These are phyloP conservation scores for Stagonosporopsis rhizophila DNA, from an alignment of 2,329 filamentous ascomycete genomes.

Conservation along the genomic window DNA sequence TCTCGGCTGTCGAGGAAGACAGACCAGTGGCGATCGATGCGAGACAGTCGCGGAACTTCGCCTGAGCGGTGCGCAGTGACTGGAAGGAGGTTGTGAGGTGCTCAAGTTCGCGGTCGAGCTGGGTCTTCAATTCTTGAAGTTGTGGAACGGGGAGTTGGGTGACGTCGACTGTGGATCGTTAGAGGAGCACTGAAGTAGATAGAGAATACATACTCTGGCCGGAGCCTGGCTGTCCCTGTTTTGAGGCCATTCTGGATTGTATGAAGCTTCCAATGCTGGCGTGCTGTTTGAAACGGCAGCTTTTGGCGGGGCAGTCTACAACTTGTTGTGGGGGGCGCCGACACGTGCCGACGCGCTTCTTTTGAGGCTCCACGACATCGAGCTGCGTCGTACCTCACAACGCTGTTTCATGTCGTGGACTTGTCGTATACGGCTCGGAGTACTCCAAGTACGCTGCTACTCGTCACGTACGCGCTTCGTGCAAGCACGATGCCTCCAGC, in stretches of 20 bases:
- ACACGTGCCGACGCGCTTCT: slow-evolving; percentile 32
- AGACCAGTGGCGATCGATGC: slow-evolving; percentile 73
- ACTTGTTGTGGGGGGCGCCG: slow-evolving; percentile 22
- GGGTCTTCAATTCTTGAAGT: slow-evolving; percentile 90
- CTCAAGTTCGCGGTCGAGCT: slow-evolving; percentile 94
- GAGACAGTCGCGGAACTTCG: slow-evolving; percentile 90
- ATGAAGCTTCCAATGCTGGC: slow-evolving; percentile 8
- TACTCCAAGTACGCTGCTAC: slow-evolving; percentile 14
- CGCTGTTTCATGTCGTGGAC: slow-evolving; percentile 17
- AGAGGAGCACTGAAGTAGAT: background rate
- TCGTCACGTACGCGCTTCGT: slow-evolving; percentile 20
- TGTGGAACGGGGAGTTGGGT: slow-evolving; percentile 82
- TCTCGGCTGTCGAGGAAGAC: slow-evolving; percentile 52
- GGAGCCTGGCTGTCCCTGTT: slow-evolving; percentile 35
- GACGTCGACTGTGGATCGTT: slow-evolving; percentile 63
- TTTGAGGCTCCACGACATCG: slow-evolving; percentile 5
- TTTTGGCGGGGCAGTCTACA: slow-evolving; percentile 30
- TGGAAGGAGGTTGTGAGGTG: slow-evolving; percentile 90
- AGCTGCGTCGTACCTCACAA: slow-evolving; percentile 8
- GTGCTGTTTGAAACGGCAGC: slow-evolving; percentile 25
- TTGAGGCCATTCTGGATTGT: slow-evolving; percentile 31
- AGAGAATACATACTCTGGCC: slow-evolving; percentile 37
- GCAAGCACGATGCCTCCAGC: slow-evolving; percentile 14
- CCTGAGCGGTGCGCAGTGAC: slow-evolving; percentile 87
- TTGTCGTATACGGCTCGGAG: background rate